Evolutionary conservation across 306 rosid genomes (phyloP).

Genomic region (Ammopiptanthus mongolicus): DNA sequence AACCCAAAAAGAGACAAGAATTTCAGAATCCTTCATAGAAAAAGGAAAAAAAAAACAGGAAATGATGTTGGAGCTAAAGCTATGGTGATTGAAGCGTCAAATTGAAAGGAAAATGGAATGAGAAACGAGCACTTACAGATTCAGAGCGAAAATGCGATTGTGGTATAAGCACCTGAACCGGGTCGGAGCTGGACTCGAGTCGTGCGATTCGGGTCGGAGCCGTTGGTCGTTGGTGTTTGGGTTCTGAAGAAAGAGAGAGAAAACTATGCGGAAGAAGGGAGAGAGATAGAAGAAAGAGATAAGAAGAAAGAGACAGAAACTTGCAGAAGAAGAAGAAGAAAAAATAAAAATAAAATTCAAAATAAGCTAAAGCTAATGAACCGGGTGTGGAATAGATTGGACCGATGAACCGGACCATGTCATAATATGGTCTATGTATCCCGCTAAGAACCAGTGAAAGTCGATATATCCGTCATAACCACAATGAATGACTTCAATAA

Average conservation of each 20-base stretch:
- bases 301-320: conserved; percentile 26
- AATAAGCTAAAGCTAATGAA: too few species aligned
- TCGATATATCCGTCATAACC: too few species aligned
- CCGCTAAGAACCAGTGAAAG: too few species aligned
- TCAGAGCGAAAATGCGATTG: conserved; percentile 31
- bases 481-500: too few species aligned
- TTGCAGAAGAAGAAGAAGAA: conserved; percentile 4
- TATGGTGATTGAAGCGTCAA: conserved; percentile 12
- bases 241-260: too few species aligned
- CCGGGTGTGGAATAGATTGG: too few species aligned
- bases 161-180: conserved; percentile 11
- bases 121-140: conserved; percentile 49
- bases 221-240: conserved; percentile 40
- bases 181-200: conserved; percentile 39
- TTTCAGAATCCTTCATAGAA: too few species aligned
- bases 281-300: conserved; percentile 37
- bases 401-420: too few species aligned
- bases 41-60: background rate
- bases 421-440: too few species aligned
- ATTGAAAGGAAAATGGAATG: conserved; percentile 34
- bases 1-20: too few species aligned
- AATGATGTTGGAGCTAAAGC: conserved; percentile 15
- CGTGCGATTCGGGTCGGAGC: conserved; percentile 44
- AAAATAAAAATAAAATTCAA: too few species aligned
- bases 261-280: too few species aligned